Base-by-base conservation (phyloP, 192 early-diverging fungal genomes). In the Thamnidium elegans region DNA sequence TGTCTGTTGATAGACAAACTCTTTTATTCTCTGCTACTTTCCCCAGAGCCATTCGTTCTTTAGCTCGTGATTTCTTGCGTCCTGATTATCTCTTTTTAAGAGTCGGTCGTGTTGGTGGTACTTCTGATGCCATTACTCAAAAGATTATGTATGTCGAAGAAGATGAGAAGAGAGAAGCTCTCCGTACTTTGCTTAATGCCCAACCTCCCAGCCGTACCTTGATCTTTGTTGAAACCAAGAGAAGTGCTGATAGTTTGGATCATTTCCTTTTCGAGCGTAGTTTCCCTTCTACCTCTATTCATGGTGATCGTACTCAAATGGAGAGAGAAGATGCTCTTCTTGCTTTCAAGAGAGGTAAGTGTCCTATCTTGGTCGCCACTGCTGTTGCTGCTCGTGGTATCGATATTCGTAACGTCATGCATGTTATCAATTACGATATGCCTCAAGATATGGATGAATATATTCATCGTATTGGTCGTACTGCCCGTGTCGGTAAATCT, bases 1-100 rank as follows among this genome's bases (percentile, higher is more conserved):
- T 70, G 52, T 23, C 23, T 23, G 5, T 73, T 71, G 68, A 69
- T 51, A 82, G 94, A 59, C 92, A 93, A 62, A 99, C 96, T 7
- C 86, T 97, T 55, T 97, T 99, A 95, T 99, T 97, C 75, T 90
- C 88, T 67, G 96, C 96, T n/a, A 99, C 96, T 1, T 99, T 98
- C 83, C 97, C 97, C 8, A 87, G 82, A 31, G 79, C 89, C 52
- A 96, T 99, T 63, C 96, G 94, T 67, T 79, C 84, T 48, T 87
- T 99, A 23, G 97, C 97, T 19, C 81, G 89, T 66, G 94, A 96
- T 76, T 97, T 98, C 81, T 79, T 99, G 39, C 78, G 84, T 26
- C 79, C 84, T 15, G 61, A 89, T 60, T 89, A 91, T 58, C 80
- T 91, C 34, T 93, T 90, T 71, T 85, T 87, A 64, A 87, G 89